Percentiles rank a stretch among this genome's conserved stretches.
These are phyloP conservation scores for Pseudopyricularia cyperi DNA, from an alignment of 2,329 filamentous ascomycete genomes.

Conservation along the genomic window DNA sequence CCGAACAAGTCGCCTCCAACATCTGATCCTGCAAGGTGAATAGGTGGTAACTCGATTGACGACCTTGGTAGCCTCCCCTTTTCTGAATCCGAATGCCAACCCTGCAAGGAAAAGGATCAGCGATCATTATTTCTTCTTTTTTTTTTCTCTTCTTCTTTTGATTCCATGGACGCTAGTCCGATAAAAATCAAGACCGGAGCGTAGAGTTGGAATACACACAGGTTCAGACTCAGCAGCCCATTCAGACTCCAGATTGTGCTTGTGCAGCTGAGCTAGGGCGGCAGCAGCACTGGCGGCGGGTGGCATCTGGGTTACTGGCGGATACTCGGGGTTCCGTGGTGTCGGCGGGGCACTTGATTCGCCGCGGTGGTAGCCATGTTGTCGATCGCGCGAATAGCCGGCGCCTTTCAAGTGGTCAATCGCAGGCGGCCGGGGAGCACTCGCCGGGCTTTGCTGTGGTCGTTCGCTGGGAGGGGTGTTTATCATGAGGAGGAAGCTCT, in stretches of 20 bases:
- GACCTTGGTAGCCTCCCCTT: conserved; percentile 49
- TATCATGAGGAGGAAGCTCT: conserved; percentile 96
- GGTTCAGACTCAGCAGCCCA: conserved; percentile 53
- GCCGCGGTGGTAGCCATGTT: conserved; percentile 53
- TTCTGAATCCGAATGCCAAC: conserved; percentile 60
- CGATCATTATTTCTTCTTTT: too few relatives aligned
- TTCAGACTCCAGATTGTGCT: conserved; percentile 61
- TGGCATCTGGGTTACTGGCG: conserved; percentile 43
- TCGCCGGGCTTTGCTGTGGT: conserved; percentile 19
- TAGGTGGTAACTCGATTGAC: conserved; percentile 60
- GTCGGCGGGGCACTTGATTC: conserved; percentile 54
- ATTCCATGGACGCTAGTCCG: neutral
- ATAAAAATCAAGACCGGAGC: neutral
- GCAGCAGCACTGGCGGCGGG: conserved; percentile 69
- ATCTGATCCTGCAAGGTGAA: conserved; percentile 42
- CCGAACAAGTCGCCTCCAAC: conserved; percentile 64
- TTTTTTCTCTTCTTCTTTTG: too few relatives aligned
- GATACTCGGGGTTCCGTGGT: conserved; percentile 53
- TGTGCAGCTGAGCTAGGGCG: conserved; percentile 70
- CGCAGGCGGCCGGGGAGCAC: conserved; percentile 10
- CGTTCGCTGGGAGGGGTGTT: conserved; percentile 58
- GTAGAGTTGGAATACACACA: conserved; percentile 1
- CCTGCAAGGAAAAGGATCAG: conserved; percentile 27
- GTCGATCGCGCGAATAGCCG: conserved; percentile 38
- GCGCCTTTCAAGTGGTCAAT: conserved; percentile 19